phyloP scores from a whole-genome alignment of 2,329 filamentous ascomycete genomes.

The Scedosporium minutisporum region DNA sequence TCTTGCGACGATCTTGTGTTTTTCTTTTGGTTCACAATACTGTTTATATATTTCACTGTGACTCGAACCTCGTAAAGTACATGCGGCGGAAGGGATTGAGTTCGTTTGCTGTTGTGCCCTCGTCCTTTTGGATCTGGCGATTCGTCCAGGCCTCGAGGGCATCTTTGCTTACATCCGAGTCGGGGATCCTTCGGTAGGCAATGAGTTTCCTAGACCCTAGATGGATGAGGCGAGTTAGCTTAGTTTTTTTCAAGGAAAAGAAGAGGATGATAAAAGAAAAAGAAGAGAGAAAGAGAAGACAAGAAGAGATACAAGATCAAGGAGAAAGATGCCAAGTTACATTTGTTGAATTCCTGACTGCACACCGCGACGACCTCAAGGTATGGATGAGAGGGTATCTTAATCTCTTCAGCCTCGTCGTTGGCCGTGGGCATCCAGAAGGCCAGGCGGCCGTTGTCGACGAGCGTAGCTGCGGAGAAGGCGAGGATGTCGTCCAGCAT shows the following conservation, averaged over 20 bases:
- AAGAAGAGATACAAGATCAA: background rate
- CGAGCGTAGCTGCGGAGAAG: conserved; percentile 68
- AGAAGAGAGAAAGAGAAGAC: background rate
- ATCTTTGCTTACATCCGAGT: conserved; percentile 40
- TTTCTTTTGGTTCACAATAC: background rate
- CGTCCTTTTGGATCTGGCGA: conserved; percentile 15
- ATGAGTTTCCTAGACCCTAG: conserved; percentile 80
- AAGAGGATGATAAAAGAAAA: background rate
- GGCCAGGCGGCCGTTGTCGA: conserved; percentile 68
- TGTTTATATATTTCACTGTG: conserved; percentile 11
- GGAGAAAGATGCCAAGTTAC: conserved; percentile 32
- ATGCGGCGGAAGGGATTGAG: conserved; percentile 50
- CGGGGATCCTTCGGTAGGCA: conserved; percentile 66
- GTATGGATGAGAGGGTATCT: conserved; percentile 65
- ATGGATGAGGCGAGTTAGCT: conserved; percentile 4
- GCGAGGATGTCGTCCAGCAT: conserved; percentile 85
- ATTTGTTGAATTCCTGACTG: conserved; percentile 83
- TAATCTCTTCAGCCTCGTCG: conserved; percentile 65
- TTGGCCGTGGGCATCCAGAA: conserved; percentile 98
- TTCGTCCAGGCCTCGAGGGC: conserved; percentile 24
- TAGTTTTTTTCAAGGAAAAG: conserved; percentile 8
- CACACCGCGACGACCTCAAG: conserved; percentile 68
- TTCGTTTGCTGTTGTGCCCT: conserved; percentile 45
- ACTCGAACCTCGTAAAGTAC: conserved; percentile 48
- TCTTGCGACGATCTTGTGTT: too few species aligned